phyloP scores from a whole-genome alignment of 768 basidiomycete species.

The Russula olivacea region DNA sequence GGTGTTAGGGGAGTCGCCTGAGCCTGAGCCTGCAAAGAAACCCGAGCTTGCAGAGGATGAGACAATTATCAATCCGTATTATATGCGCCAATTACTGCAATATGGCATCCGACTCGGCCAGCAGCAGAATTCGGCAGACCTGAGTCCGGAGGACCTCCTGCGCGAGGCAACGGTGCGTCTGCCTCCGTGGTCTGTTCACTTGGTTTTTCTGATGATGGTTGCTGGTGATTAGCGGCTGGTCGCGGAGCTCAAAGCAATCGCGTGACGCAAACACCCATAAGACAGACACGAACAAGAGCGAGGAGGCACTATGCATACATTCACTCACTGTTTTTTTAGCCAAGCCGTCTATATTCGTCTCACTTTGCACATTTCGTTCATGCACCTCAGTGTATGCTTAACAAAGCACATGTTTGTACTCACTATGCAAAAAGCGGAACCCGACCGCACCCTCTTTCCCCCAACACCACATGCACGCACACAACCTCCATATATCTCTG shows the following conservation, averaged over 20 bases:
- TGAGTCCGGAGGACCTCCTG: constrained; percentile 33
- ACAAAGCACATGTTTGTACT: constrained; percentile 20
- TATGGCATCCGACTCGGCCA: constrained; percentile 64
- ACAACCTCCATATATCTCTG: constrained; percentile 7
- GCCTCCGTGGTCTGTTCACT: not conserved
- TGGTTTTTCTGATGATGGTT: not conserved
- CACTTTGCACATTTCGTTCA: constrained; percentile 7
- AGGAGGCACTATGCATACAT: constrained; percentile 2
- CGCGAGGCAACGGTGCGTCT: constrained; percentile 31
- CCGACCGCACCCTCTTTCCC: not conserved
- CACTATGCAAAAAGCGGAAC: constrained; percentile 17
- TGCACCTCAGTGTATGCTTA: constrained; percentile 17
- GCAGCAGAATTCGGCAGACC: constrained; percentile 22
- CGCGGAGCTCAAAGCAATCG: constrained; percentile 23
- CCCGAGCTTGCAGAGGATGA: constrained; percentile 44
- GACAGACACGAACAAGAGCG: not conserved
- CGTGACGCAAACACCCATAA: constrained; percentile 9
- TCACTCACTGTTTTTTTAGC: constrained; percentile 23
- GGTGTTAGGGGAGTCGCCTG: constrained; percentile 29
- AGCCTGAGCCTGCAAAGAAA: constrained; percentile 33
- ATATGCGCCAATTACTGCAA: constrained; percentile 66
- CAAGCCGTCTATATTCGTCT: constrained; percentile 1
- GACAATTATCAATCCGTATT: constrained; percentile 71
- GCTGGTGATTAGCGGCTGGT: constrained; percentile 18
- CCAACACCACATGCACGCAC: not conserved